Base-by-base conservation (phyloP, 2,329 filamentous ascomycete genomes). In the Microsporum ferrugineum region DNA sequence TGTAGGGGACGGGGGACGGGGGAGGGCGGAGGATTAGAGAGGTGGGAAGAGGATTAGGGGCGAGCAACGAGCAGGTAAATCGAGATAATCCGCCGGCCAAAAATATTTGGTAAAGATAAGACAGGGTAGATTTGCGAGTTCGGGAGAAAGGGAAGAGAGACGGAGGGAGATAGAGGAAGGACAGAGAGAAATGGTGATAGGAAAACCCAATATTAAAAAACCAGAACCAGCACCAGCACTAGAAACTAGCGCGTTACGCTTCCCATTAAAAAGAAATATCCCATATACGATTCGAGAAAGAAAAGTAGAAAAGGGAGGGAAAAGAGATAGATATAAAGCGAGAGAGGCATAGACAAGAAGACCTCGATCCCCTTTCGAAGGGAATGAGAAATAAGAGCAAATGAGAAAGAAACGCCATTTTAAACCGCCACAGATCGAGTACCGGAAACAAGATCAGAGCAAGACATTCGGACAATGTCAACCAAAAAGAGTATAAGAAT, bases 171-270 rank as follows among this genome's bases (percentile, higher is more conserved):
- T 43, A 43, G 39, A 36, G 39, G 39, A 47, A 17, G 23, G 43
- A 23, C 10, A 53, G 12, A 31, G 29, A 12, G 27, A 33, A 33
- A 33, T n/a, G 29, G 12, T 29, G n/a, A 27, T 23, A 49, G 23
- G 17, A 53, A n/a, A 14, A 14, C 23, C 23, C 12, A 34, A 53
- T 33, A 31, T 29, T 33, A 33, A 53, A 10, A 53, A 34, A 53
- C 49, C 49, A 53, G 49, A 34, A 53, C 49, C 49, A 53, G 49
- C 49, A 53, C 49, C 49, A 53, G 49, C 49, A 53, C 49, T 34
- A 53, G 49, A 31, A 53, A 17, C 49, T 53, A 53, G 49, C 29
- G 49, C 49, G 12, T 53, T 53, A 27, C 49, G 49, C 49, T 53
- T 47, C 43, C 49, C 49, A 53, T 53, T 53, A 53, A 53, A 53